A percentile compares a stretch with the other conserved stretches of the same genome.
These are phyloP conservation scores for Orbilia javanica DNA, from an alignment of 2,329 filamentous ascomycete genomes.

Conservation along the genomic window DNA sequence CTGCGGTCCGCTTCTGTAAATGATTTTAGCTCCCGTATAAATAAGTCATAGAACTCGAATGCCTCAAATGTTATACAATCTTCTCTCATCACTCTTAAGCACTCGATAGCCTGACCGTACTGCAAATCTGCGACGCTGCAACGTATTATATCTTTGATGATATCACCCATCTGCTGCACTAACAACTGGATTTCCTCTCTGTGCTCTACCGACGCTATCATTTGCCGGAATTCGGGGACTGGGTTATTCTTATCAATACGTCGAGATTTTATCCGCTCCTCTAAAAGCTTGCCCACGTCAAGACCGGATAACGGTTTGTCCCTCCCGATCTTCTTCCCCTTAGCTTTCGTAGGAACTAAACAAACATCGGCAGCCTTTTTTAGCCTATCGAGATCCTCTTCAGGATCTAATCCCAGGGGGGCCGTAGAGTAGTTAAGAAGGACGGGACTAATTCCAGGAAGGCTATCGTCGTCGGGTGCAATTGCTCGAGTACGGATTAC, in stretches of 20 bases:
- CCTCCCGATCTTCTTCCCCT: slow-evolving; percentile 76
- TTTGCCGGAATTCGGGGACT: slow-evolving; percentile 89
- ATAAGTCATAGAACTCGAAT: slow-evolving; percentile 48
- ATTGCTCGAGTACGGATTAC: slow-evolving; percentile 86
- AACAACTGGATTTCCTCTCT: slow-evolving; percentile 75
- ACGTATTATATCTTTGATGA: slow-evolving; percentile 77
- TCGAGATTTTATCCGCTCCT: slow-evolving; percentile 60
- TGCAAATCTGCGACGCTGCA: slow-evolving; percentile 80
- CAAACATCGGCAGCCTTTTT: slow-evolving; percentile 82
- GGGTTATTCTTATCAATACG: slow-evolving; percentile 75
- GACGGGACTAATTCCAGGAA: slow-evolving; percentile 71
- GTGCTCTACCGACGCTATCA: slow-evolving; percentile 74
- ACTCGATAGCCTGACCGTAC: slow-evolving; percentile 81
- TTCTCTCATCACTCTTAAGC: slow-evolving; percentile 80
- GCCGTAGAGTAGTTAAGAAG: slow-evolving; percentile 80
- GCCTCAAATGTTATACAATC: slow-evolving; percentile 78
- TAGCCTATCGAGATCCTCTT: slow-evolving; percentile 73
- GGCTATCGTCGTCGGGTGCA: slow-evolving; percentile 74
- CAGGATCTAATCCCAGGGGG: slow-evolving; percentile 74
- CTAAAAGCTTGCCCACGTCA: slow-evolving; percentile 85
- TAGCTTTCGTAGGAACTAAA: slow-evolving; percentile 85
- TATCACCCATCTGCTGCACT: slow-evolving; percentile 78
- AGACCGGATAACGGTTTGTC: slow-evolving; percentile 92
- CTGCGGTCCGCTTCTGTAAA: slow-evolving; percentile 36
- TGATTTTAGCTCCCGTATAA: slow-evolving; percentile 35